These are phyloP conservation scores for Cercophora newfieldiana DNA, from an alignment of 495 filamentous ascomycete genomes.

Conservation along the genomic window DNA sequence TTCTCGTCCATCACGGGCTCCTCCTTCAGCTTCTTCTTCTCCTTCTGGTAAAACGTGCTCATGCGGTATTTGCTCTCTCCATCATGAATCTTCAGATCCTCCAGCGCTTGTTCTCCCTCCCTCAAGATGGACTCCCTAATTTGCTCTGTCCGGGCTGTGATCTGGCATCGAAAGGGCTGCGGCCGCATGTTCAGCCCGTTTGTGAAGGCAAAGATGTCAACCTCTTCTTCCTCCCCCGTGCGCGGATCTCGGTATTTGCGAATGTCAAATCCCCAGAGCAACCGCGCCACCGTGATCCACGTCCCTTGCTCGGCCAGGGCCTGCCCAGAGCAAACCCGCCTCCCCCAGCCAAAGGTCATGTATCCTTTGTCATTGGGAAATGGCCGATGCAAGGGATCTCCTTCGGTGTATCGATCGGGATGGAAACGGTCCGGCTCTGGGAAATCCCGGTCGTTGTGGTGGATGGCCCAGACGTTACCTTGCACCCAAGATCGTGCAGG, in stretches of 20 bases:
- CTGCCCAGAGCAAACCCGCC: slow-evolving; percentile 59
- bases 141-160: slow-evolving; percentile 49
- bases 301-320: slow-evolving; percentile 59
- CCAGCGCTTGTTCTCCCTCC: slow-evolving; percentile 55
- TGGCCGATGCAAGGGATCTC: slow-evolving; percentile 49
- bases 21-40: slow-evolving; percentile 32
- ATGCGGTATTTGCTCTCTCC: slow-evolving; percentile 60
- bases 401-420: slow-evolving; percentile 49
- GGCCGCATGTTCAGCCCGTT: slow-evolving; percentile 59
- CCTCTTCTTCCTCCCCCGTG: slow-evolving; percentile 50
- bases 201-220: slow-evolving; percentile 55
- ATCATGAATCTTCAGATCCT: slow-evolving; percentile 54
- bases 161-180: slow-evolving; percentile 52
- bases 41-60: slow-evolving; percentile 51
- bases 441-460: slow-evolving; percentile 63
- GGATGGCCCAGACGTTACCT: slow-evolving; percentile 66
- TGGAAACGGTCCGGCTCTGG: slow-evolving; percentile 60
- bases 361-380: slow-evolving; percentile 62
- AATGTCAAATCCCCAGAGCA: slow-evolving; percentile 58
- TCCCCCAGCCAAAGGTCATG: slow-evolving; percentile 66
- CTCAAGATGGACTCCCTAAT: slow-evolving; percentile 54
- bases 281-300: slow-evolving; percentile 55
- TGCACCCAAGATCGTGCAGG: slow-evolving; percentile 58
- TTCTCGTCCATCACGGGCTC: slow-evolving; percentile 35
- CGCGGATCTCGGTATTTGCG: slow-evolving; percentile 48